Evolutionary conservation across 1,284 basidiomycete species (phyloP), one percentile per base, ranked within the genome.

Genomic region (Thelephora terrestris): DNA sequence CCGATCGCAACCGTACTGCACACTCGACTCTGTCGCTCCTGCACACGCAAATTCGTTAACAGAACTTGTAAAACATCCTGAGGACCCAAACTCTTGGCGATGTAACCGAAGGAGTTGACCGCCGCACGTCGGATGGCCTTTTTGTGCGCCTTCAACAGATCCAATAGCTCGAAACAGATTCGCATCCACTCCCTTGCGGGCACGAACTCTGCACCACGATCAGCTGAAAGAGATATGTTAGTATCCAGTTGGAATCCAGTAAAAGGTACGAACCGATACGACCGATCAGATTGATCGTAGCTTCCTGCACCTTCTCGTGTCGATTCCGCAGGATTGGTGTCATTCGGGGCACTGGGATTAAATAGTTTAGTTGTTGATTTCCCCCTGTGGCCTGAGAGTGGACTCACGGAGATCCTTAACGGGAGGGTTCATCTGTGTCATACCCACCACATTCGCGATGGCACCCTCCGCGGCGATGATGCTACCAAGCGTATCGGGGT

Each of bases 361-460:
- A 49, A 39, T 17, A 45, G 48, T 39, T 36, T 40, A 53, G 27
- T 12, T 43, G 17, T 29, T 16, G 18, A 37, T 5, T 38, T 43
- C 50, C 53, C 46, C 55, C 18, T 24, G 7, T 42, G 4, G 20
- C 6, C 23, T 39, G 46, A 47, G 21, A 5, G 24, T 47, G 18
- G 7, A 75, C 91, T 79, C 65, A 94, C 91, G 65, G 48, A 99
- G 81, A 74, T 99, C 96, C 68, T 99, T 99, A 44, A 99, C 93
- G 0, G 94, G 96, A 17, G 96, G 96, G 65, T 96, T 98, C 96
- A 99, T 99, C 67, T 98, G 92, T 10, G 95, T 97, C 96, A 99
- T 99, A 70, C 96, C 96, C 52, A 99, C 94, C 29, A 99, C 96
- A 60, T 99, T 99, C 56, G 96, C 96, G 61, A 99, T 99, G 43